Base-by-base conservation (phyloP, 331 rosid genomes). In the Ulmus americana region DNA sequence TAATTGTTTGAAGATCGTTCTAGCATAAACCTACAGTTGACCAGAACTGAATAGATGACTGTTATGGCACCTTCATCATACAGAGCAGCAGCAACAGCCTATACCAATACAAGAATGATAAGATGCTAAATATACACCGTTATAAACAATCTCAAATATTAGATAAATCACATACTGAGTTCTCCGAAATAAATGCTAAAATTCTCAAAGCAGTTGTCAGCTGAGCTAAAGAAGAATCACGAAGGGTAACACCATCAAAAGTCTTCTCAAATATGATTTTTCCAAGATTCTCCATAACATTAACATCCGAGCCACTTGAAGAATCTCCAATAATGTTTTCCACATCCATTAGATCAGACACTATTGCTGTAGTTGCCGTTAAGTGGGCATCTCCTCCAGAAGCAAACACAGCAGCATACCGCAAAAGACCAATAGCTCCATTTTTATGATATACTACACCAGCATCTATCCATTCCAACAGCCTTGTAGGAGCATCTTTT, bases 401-500 rank as follows among this genome's bases (percentile, higher is more conserved):
- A 77, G 86, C 97, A 80, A 94, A 76, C 58, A 85, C 83, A 61
- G 99, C 97, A 79, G 95, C 95, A 75, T 87, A 90, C 54, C 90
- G 89, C 41, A 90, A 76, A 72, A 94, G 90, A 63, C 99, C 95
- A 67, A 82, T 70, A 44, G 85, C 87, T 72, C 99, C 99, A 74
- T 86, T 88, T 81, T 87, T 94, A 73, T 94, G 85, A 77, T 85
- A 94, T 56, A 94, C 84, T 39, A 94, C 90, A 20, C 95, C 95
- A 77, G 95, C 95, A 77, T 94, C 99, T 68, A 90, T 90, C 99
- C 95, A 90, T 79, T 94, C 99, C 86, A 94, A 80, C 79, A 94
- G 74, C 45, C 99, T 79, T 46, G 97, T 74, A 44, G 99, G 99
- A 74, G 97, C 95, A 85, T 94, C 99, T 74, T 94, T 94, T 79